Conservation (phyloP, 2,329 filamentous ascomycete species). For the Dactylellina haptotyla region DNA sequence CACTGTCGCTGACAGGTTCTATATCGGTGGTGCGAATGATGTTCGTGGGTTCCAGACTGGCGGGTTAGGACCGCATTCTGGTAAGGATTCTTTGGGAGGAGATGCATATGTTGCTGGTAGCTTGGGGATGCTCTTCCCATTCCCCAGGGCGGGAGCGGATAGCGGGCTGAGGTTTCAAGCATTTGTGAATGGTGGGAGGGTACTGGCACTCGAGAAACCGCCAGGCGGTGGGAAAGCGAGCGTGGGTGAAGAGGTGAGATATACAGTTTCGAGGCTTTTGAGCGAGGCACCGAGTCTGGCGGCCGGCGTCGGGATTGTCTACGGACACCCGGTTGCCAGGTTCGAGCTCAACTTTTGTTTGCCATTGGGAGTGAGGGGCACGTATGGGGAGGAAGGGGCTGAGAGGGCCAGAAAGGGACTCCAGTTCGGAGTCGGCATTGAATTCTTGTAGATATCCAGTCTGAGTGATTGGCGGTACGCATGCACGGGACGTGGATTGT, state of each 20-base stretch:
- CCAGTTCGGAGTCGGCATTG: constrained; percentile 95
- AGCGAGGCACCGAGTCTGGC: constrained; percentile 84
- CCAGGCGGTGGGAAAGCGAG: constrained; percentile 63
- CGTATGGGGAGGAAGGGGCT: constrained; percentile 74
- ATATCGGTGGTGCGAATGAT: constrained; percentile 91
- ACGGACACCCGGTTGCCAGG: constrained; percentile 89
- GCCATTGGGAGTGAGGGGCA: constrained; percentile 67
- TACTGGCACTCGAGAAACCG: constrained; percentile 76
- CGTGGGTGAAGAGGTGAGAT: constrained; percentile 68
- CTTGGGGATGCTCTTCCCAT: constrained; percentile 82
- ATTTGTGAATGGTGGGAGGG: constrained; percentile 88
- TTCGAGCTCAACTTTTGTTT: constrained; percentile 97
- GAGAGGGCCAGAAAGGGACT: constrained; percentile 91
- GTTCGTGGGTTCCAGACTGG: constrained; percentile 92
- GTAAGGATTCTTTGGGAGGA: constrained; percentile 84
- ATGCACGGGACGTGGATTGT: constrained; percentile 15
- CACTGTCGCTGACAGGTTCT: constrained; percentile 91
- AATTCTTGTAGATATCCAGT: constrained; percentile 75
- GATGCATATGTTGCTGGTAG: constrained; percentile 92
- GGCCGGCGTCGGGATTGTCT: constrained; percentile 89
- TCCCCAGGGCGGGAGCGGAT: constrained; percentile 82
- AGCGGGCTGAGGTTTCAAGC: constrained; percentile 87
- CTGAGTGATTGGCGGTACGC: background rate
- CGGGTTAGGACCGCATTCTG: constrained; percentile 88
- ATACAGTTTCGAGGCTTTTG: constrained; percentile 75